These are phyloP conservation scores for Calendula officinalis DNA, from an alignment of 129 eudicot species.

Conservation along the genomic window DNA sequence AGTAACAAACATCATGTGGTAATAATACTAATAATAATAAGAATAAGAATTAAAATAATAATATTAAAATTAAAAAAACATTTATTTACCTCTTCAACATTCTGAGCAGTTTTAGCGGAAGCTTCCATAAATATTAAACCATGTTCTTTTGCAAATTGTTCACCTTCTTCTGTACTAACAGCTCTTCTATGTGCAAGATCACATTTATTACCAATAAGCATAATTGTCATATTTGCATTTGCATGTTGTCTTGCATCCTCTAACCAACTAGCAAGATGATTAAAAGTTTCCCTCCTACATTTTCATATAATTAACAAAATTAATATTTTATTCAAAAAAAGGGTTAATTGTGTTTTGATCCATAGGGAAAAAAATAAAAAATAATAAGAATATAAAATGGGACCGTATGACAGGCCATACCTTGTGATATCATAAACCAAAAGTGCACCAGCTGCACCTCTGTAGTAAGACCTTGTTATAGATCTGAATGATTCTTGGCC, in stretches of 20 bases:
- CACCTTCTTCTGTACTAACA: slow-evolving; percentile 93
- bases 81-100: slow-evolving; percentile 77
- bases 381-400: no score
- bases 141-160: slow-evolving; percentile 90
- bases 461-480: slow-evolving; percentile 84
- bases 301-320: neutral
- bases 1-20: no score
- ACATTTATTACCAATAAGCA: slow-evolving; percentile 85
- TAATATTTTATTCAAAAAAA: neutral
- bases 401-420: neutral
- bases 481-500: slow-evolving; percentile 98
- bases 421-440: slow-evolving; percentile 86
- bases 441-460: slow-evolving; percentile 99
- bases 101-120: slow-evolving; percentile 92
- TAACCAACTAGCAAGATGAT: slow-evolving; percentile 95
- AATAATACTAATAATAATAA: no score
- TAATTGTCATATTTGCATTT: slow-evolving; percentile 87
- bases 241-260: slow-evolving; percentile 94
- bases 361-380: no score
- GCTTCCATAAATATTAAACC: slow-evolving; percentile 88
- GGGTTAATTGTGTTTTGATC: no score
- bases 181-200: slow-evolving; percentile 92
- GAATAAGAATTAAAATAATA: neutral
- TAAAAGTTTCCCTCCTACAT: slow-evolving; percentile 87
- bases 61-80: neutral